phyloP scores from a whole-genome alignment of 179 eudicot species.

The Carnegiea gigantea region DNA sequence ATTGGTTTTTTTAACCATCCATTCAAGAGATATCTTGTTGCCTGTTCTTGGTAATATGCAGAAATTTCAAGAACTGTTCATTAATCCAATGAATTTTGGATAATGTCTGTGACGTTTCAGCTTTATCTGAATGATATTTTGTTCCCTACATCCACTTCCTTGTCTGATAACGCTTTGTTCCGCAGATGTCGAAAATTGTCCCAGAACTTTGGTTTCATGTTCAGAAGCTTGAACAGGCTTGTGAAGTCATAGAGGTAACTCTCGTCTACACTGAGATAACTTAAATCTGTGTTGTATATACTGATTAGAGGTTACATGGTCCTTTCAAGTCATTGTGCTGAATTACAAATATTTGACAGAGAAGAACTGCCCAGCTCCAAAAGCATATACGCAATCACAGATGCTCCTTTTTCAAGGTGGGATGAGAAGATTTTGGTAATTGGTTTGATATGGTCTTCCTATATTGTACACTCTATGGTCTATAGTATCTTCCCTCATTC shows the following conservation, averaged over 20 bases:
- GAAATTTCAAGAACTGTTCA: not conserved
- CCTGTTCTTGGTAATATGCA: not conserved
- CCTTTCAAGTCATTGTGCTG: slow-evolving; percentile 10
- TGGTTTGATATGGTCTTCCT: not conserved
- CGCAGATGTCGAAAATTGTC: slow-evolving; percentile 66
- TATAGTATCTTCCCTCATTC: not conserved
- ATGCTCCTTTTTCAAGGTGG: slow-evolving; percentile 67
- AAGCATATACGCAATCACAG: slow-evolving; percentile 41
- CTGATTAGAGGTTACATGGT: not conserved
- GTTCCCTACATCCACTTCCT: slow-evolving; percentile 3
- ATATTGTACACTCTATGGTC: not conserved
- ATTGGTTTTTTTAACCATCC: not conserved
- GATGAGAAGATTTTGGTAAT: not conserved
- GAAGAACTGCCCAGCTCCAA: slow-evolving; percentile 45
- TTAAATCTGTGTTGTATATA: not conserved
- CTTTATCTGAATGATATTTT: not conserved
- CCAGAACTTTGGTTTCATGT: slow-evolving; percentile 92
- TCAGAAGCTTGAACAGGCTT: slow-evolving; percentile 90
- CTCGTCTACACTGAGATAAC: slow-evolving; percentile 12
- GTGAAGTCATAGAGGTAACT: slow-evolving; percentile 66
- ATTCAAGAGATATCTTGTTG: not conserved
- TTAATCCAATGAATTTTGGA: not conserved
- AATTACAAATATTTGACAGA: slow-evolving; percentile 36
- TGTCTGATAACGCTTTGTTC: slow-evolving; percentile 14
- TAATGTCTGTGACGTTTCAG: not conserved